Conservation (phyloP, 179 eudicot species). For the Sideroxylon spinosum region DNA sequence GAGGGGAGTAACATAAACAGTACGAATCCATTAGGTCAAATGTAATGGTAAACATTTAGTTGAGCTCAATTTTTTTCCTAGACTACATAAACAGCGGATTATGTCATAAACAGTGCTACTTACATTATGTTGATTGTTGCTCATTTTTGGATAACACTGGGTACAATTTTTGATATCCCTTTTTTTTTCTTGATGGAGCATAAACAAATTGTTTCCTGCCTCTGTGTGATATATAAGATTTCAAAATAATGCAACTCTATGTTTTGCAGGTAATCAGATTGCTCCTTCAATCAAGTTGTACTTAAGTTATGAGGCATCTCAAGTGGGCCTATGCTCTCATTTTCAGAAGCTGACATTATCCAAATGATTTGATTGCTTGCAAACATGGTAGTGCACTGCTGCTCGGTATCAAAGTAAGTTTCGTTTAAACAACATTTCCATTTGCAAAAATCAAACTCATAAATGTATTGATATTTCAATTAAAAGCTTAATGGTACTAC, state of each 20-base stretch:
- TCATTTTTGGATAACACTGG: not conserved
- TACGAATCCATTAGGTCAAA: not conserved
- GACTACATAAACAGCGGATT: no score
- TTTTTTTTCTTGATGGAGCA: not conserved
- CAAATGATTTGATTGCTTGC: constrained; percentile 97
- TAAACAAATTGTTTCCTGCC: not conserved
- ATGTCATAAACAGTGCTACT: not conserved
- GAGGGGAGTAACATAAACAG: not conserved
- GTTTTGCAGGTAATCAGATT: constrained; percentile 43
- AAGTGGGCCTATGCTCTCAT: constrained; percentile 99
- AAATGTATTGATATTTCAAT: not conserved
- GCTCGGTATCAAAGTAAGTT: constrained; percentile 90
- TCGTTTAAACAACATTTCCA: not conserved
- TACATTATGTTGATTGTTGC: not conserved
- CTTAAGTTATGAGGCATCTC: constrained; percentile 97
- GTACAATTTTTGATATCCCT: not conserved
- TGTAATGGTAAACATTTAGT: not conserved
- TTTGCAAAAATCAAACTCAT: not conserved
- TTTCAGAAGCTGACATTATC: constrained; percentile 91
- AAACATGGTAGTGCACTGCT: constrained; percentile 97
- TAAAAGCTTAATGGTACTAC: not conserved
- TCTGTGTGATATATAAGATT: not conserved
- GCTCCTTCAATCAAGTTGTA: constrained; percentile 75
- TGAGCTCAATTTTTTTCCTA: not conserved
- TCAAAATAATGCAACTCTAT: constrained; percentile 11